These are phyloP conservation scores for Castanospermum australe DNA, from an alignment of 306 rosid species.

Conservation along the genomic window DNA sequence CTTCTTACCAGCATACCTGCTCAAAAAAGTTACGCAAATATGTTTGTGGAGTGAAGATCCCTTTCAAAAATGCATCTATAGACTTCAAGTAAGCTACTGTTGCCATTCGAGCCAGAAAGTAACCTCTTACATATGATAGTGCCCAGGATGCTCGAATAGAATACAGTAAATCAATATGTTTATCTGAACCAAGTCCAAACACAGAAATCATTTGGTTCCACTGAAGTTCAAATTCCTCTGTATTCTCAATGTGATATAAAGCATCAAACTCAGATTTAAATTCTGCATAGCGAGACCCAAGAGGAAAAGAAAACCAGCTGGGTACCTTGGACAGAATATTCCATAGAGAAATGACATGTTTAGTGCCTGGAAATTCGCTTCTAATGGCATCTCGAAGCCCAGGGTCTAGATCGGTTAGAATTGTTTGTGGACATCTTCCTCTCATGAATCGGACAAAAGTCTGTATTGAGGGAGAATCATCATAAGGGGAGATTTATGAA, in stretches of 20 bases:
- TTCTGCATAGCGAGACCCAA: slow-evolving; percentile 77
- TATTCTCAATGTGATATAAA: slow-evolving; percentile 62
- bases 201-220: slow-evolving; percentile 82
- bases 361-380: slow-evolving; percentile 68
- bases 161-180: slow-evolving; percentile 61
- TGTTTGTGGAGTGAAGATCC: slow-evolving; percentile 57
- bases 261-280: slow-evolving; percentile 78
- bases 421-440: slow-evolving; percentile 89
- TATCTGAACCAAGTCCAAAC: slow-evolving; percentile 72
- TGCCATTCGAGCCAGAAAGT: slow-evolving; percentile 74
- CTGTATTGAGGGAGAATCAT: slow-evolving; percentile 51
- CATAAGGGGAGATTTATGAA: slow-evolving; percentile 35
- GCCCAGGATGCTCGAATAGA: slow-evolving; percentile 76
- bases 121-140: slow-evolving; percentile 66
- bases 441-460: slow-evolving; percentile 79
- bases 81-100: slow-evolving; percentile 62
- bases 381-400: slow-evolving; percentile 74
- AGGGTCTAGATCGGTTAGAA: slow-evolving; percentile 79
- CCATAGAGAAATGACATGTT: slow-evolving; percentile 67
- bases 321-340: slow-evolving; percentile 64
- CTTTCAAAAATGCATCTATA: slow-evolving; percentile 67
- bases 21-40: slow-evolving; percentile 87
- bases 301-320: slow-evolving; percentile 78
- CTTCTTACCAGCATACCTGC: slow-evolving; percentile 54
- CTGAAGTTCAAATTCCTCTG: slow-evolving; percentile 79